Conservation (phyloP, 176 grass and related monocot species). For the Phoenix roebelenii region DNA sequence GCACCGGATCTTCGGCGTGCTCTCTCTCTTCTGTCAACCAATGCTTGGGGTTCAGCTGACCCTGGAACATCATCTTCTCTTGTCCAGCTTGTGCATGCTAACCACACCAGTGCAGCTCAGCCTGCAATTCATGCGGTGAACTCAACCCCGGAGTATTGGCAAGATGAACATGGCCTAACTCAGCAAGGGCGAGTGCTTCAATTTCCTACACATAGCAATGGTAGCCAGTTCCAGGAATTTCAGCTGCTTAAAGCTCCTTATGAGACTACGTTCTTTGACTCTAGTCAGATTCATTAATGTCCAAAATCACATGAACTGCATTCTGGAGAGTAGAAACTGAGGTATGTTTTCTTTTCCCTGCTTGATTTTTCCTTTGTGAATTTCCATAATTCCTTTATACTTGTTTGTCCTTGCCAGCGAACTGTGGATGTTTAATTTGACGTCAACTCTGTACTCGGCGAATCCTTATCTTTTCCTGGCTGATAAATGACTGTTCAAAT, state of each 20-base stretch:
- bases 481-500: too few relatives aligned
- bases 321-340: too few relatives aligned
- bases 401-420: too few relatives aligned
- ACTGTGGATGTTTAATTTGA: too few relatives aligned
- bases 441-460: too few relatives aligned
- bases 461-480: too few relatives aligned
- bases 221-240: constrained; percentile 2
- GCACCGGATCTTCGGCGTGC: constrained; percentile 21
- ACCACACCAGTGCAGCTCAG: not conserved
- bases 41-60: constrained; percentile 12
- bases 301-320: too few relatives aligned
- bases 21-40: constrained; percentile 24
- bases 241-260: constrained; percentile 4
- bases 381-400: too few relatives aligned
- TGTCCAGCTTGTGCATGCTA: not conserved
- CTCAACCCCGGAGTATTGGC: not conserved
- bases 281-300: constrained; percentile 7
- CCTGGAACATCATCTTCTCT: constrained; percentile 6
- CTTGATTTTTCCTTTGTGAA: too few relatives aligned
- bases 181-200: constrained; percentile 4
- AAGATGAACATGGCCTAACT: not conserved
- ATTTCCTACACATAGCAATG: not conserved
- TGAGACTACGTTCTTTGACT: not conserved
- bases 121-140: not conserved
- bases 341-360: too few relatives aligned